A percentile compares a stretch with the other conserved stretches of the same genome.
Evolutionary conservation across 192 early-diverging fungal species (phyloP).

Genomic region (Umbelopsis sp.): DNA sequence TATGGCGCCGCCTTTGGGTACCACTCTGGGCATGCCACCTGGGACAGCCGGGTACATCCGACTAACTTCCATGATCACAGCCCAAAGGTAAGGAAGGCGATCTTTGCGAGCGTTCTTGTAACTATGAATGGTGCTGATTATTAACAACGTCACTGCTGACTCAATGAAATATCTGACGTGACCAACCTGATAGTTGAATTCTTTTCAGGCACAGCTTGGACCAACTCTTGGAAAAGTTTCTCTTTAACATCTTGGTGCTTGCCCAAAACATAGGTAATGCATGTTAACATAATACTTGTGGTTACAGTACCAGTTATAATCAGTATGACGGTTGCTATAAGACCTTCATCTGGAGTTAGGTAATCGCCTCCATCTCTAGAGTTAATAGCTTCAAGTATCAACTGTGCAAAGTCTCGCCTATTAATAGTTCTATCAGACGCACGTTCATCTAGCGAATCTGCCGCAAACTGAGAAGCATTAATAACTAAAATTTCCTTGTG

Average conservation of each 20-base stretch:
- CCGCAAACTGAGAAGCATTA: neutral
- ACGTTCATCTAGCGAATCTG: neutral
- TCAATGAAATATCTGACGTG: neutral
- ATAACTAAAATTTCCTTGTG: neutral
- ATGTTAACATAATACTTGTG: constrained; percentile 18
- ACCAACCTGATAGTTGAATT: constrained; percentile 8
- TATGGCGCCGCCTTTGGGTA: neutral
- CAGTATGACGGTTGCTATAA: constrained; percentile 1
- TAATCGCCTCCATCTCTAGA: neutral
- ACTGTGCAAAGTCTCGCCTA: neutral
- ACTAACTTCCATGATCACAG: constrained; percentile 19
- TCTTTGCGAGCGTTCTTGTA: constrained; percentile 19
- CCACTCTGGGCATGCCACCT: neutral
- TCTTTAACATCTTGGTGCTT: constrained; percentile 13
- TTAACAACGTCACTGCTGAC: neutral
- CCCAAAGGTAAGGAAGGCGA: constrained; percentile 18
- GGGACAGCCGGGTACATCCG: constrained; percentile 17
- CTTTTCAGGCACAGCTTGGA: neutral
- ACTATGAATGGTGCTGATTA: neutral
- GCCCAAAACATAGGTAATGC: neutral
- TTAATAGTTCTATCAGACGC: neutral
- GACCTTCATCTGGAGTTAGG: constrained; percentile 10
- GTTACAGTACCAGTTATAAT: constrained; percentile 28
- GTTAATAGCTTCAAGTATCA: neutral
- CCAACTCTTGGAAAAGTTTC: constrained; percentile 13